Conservation (phyloP, 1,284 basidiomycete species). For the Exsudoporus floridanus region DNA sequence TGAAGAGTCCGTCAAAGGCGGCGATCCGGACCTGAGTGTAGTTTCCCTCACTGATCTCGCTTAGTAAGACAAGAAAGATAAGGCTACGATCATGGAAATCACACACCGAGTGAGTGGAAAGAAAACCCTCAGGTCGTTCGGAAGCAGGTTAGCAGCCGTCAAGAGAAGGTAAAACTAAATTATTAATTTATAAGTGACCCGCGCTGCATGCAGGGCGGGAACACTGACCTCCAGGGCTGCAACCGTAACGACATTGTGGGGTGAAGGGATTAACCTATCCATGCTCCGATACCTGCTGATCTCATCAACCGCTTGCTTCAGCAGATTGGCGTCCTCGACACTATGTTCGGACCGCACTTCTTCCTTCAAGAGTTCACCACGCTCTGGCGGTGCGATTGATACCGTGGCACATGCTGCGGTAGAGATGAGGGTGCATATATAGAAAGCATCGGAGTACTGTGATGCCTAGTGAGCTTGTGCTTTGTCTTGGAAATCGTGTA, state of each 20-base stretch:
- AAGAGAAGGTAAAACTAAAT: slow-evolving; percentile 79
- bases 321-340: slow-evolving; percentile 61
- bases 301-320: slow-evolving; percentile 74
- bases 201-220: background rate
- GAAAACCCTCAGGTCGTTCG: slow-evolving; percentile 80
- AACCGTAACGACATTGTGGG: slow-evolving; percentile 91
- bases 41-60: slow-evolving; percentile 76
- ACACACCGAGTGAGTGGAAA: slow-evolving; percentile 86
- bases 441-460: slow-evolving; percentile 89
- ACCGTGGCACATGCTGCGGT: slow-evolving; percentile 78
- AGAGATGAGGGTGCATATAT: slow-evolving; percentile 85
- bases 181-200: slow-evolving; percentile 10
- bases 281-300: slow-evolving; percentile 92
- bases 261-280: slow-evolving; percentile 93
- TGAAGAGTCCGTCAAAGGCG: slow-evolving; percentile 91
- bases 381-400: slow-evolving; percentile 70
- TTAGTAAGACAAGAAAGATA: slow-evolving; percentile 14
- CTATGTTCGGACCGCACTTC: slow-evolving; percentile 66
- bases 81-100: background rate
- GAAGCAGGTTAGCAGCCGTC: slow-evolving; percentile 77
- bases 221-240: slow-evolving; percentile 80
- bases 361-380: slow-evolving; percentile 69
- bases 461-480: slow-evolving; percentile 11
- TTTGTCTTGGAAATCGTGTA: background rate
- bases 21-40: slow-evolving; percentile 88